Base-by-base conservation (phyloP, 805 yeast genomes). In the Nakazawaea populi region DNA sequence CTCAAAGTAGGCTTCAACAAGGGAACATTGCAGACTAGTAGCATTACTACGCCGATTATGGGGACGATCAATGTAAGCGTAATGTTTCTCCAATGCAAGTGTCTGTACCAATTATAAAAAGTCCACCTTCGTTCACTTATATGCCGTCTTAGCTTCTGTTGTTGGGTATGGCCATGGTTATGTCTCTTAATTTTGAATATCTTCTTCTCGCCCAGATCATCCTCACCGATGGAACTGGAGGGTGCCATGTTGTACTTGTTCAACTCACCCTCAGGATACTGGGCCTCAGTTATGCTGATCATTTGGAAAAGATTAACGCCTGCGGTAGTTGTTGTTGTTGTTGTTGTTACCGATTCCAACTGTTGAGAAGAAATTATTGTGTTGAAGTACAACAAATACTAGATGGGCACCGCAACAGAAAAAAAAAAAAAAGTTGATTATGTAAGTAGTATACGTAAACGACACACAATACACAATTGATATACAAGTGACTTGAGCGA, bases 51-150 rank as follows among this genome's bases (percentile, higher is more conserved):
- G 5, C 85, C 86, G 44, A 64, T 49, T 12, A 72, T 46, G 1
- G 96, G 96, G 28, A 84, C 60, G 29, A 80, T 56, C 39, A 79
- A 69, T 30, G 83, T 79, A 54, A 83, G 69, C 11, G 76, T 64
- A 45, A 83, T 66, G 62, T 87, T 84, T 57, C 81, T 70, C 95
- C 95, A 88, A 66, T 85, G 85, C 55, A 88, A 72, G 67, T 86
- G 88, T 57, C 80, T 67, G 63, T 82, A 73, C 83, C 89, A 85
- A 68, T 87, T 87, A 58, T 76, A 56, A 55, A 79, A 63, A n/a
- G 91, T 85, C 83, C 87, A 82, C 6, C 89, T 86, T 67, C 84
- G 74, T 61, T 87, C 91, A 31, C 85, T 75, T 47, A 85, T 81
- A 64, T 83, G 89, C 24, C 67, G 52, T 42, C 69, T 53, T 4